A percentile compares a stretch with the other conserved stretches of the same genome.
Conservation (phyloP, 2,329 filamentous ascomycete species). For the Epicoccum sorghinum region DNA sequence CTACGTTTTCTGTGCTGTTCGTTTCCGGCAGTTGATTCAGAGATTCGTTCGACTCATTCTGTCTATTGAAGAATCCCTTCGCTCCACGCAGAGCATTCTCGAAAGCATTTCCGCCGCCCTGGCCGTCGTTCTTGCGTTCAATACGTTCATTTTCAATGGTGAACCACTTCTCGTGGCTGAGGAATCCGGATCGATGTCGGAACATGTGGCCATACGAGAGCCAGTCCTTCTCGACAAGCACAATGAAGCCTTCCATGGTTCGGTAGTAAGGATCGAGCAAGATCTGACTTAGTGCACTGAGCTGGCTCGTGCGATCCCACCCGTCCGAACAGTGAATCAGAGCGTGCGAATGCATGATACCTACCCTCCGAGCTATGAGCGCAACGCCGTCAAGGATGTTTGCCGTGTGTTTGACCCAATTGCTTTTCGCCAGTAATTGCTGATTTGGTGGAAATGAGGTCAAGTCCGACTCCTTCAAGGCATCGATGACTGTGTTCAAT, state of each 20-base stretch:
- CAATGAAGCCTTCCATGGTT: conserved; percentile 92
- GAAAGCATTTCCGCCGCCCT: conserved; percentile 71
- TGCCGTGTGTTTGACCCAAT: conserved; percentile 89
- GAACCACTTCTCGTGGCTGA: conserved; percentile 96
- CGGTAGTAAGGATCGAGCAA: conserved; percentile 96
- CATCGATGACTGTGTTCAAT: conserved; percentile 83
- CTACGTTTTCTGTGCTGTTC: conserved; percentile 59
- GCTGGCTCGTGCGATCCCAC: conserved; percentile 95
- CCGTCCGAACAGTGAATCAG: conserved; percentile 98
- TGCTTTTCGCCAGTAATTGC: conserved; percentile 80
- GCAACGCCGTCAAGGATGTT: conserved; percentile 83
- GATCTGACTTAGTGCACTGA: conserved; percentile 88
- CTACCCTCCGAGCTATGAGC: conserved; percentile 85
- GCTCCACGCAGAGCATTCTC: conserved; percentile 86
- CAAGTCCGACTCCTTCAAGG: conserved; percentile 90
- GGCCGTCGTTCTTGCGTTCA: conserved; percentile 53
- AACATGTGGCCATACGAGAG: conserved; percentile 98
- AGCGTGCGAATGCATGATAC: conserved; percentile 91
- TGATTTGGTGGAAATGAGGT: conserved; percentile 80
- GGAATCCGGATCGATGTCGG: conserved; percentile 82
- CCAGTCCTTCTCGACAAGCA: conserved; percentile 97
- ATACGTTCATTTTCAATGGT: conserved; percentile 79
- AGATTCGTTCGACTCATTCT: conserved; percentile 68
- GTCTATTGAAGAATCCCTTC: conserved; percentile 88
- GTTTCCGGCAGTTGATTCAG: conserved; percentile 58